A percentile compares a stretch with the other conserved stretches of the same genome.
Evolutionary conservation across 2,329 filamentous ascomycete genomes (phyloP).

Genomic region (Lasiodiplodia hormozganensis): DNA sequence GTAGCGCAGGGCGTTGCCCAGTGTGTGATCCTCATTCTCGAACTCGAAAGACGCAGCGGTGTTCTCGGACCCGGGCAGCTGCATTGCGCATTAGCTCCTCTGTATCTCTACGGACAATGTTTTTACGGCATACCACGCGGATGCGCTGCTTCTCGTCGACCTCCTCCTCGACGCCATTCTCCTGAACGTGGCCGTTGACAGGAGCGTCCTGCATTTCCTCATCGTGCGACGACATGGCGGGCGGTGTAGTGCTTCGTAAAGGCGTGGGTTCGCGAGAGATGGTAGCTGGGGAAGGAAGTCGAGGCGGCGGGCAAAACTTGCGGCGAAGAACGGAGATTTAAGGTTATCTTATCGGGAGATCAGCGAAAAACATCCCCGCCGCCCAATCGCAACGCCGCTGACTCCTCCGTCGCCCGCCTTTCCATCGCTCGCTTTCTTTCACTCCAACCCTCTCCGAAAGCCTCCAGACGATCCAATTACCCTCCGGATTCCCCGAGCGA

Average conservation of each 20-base stretch:
- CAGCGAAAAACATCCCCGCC: constrained; percentile 21
- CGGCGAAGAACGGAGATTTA: constrained; percentile 33
- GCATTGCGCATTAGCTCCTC: constrained; percentile 7
- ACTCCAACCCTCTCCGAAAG: neutral
- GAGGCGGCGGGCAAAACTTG: constrained; percentile 26
- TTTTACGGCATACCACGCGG: constrained; percentile 46
- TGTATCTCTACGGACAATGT: neutral
- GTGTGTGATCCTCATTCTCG: constrained; percentile 88
- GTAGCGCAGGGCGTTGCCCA: constrained; percentile 92
- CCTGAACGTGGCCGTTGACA: constrained; percentile 49
- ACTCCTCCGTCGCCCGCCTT: constrained; percentile 2
- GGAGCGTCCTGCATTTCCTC: constrained; percentile 46
- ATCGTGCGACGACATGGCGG: constrained; percentile 34
- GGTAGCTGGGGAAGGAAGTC: constrained; percentile 33
- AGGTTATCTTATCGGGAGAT: constrained; percentile 31
- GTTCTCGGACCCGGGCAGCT: constrained; percentile 84
- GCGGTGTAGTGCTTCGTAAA: constrained; percentile 29
- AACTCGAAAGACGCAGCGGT: constrained; percentile 96
- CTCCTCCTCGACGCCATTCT: constrained; percentile 54
- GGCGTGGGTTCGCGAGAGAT: constrained; percentile 21
- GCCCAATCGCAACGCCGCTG: constrained; percentile 33
- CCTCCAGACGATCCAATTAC: neutral
- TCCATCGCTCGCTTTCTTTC: neutral
- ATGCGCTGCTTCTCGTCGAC: constrained; percentile 53
- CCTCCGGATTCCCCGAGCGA: neutral